A percentile compares a stretch with the other conserved stretches of the same genome.
Evolutionary conservation across 441 rosid genomes (phyloP).

Genomic region (Monsonia emarginata): DNA sequence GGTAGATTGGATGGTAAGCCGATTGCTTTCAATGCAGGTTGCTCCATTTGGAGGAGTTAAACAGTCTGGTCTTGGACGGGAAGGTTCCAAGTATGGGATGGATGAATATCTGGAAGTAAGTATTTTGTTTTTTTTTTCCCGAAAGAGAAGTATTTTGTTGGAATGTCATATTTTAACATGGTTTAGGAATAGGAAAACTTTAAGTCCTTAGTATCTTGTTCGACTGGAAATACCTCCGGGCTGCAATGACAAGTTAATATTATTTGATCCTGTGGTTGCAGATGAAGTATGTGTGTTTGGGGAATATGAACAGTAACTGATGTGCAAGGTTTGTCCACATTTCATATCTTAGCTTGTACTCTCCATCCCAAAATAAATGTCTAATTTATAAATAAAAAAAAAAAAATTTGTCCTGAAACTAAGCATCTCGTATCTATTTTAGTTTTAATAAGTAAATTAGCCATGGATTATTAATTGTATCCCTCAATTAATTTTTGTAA

Average conservation of each 20-base stretch:
- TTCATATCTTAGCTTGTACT: neutral
- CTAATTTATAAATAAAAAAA: no score
- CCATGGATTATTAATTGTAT: no score
- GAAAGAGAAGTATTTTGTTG: conserved; percentile 19
- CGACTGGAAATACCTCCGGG: neutral
- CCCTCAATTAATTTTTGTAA: no score
- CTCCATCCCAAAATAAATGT: no score
- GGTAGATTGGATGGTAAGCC: conserved; percentile 13
- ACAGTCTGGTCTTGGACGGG: conserved; percentile 94
- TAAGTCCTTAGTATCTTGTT: neutral
- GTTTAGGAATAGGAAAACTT: neutral
- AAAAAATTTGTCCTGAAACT: no score
- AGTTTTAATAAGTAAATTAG: no score
- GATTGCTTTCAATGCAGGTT: conserved; percentile 39
- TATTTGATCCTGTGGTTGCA: conserved; percentile 12
- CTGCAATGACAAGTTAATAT: neutral
- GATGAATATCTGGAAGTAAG: conserved; percentile 85
- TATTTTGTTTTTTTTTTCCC: no score
- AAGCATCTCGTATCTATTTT: no score
- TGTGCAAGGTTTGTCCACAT: neutral
- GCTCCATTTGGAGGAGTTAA: conserved; percentile 96
- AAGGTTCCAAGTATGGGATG: conserved; percentile 92
- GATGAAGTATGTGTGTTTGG: conserved; percentile 24
- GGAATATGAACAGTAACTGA: conserved; percentile 17
- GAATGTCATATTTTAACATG: neutral